A percentile compares a stretch with the other conserved stretches of the same genome.
Conservation (phyloP, 2,329 filamentous ascomycete genomes). For the Tolypocladium cylindrosporum region DNA sequence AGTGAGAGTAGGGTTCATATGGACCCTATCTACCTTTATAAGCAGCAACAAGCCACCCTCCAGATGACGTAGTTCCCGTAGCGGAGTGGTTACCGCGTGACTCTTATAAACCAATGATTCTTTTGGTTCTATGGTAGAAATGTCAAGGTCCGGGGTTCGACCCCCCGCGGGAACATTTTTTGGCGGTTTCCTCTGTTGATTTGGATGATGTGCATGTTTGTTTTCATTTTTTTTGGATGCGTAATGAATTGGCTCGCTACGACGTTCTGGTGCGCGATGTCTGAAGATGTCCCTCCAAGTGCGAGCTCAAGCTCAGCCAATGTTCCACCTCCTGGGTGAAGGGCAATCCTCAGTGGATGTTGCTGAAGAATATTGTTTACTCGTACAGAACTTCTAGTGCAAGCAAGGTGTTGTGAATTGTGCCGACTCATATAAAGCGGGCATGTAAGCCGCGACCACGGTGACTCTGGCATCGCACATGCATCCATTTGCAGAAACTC, state of each 20-base stretch:
- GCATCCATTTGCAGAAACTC: not conserved
- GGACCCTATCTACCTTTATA: not conserved
- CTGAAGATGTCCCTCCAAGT: too few species aligned
- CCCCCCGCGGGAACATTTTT: slow-evolving; percentile 15
- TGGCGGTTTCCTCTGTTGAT: not conserved
- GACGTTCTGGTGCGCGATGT: too few species aligned
- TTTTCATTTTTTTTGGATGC: not conserved
- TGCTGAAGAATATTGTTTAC: too few species aligned
- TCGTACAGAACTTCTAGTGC: too few species aligned
- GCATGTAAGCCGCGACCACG: not conserved
- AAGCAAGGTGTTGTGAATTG: too few species aligned
- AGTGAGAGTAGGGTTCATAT: not conserved
- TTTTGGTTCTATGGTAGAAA: slow-evolving; percentile 12
- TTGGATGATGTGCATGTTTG: not conserved
- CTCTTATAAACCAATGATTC: slow-evolving; percentile 14
- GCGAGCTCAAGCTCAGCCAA: too few species aligned
- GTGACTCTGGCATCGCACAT: too few species aligned
- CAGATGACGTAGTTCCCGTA: slow-evolving; percentile 11
- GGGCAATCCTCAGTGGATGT: too few species aligned
- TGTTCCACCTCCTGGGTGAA: too few species aligned
- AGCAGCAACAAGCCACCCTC: not conserved
- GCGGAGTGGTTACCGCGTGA: slow-evolving; percentile 19
- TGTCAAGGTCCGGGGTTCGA: slow-evolving; percentile 19
- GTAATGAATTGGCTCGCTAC: too few species aligned
- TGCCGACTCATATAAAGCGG: not conserved